Base-by-base conservation (phyloP, 305 asterid species). In the Plantago rigida region DNA sequence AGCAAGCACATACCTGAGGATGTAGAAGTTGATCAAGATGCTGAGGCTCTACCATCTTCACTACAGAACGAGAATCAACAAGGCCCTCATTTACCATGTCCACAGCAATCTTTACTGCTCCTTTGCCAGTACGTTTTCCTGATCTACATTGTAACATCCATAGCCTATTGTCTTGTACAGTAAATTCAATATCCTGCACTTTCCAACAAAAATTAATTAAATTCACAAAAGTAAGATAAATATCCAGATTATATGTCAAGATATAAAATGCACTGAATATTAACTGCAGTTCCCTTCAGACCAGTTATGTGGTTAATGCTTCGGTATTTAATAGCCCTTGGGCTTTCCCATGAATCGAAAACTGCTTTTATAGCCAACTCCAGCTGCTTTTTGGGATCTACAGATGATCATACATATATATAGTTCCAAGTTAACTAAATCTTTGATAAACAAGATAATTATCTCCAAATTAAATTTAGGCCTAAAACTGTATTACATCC, bases 21-120 rank as follows among this genome's bases (percentile, higher is more conserved):
- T 92, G 97, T 75, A 92, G 97, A 70, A 89, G 97, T 75, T 92
- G 97, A 54, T 89, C 97, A 9, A 92, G 77, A 77, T 92, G 97
- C 65, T 86, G 97, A 3, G 97, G 97, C 83, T 92, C 99, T 64
- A 92, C 99, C 95, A 68, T 79, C 74, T 77, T 92, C 39, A 92
- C 63, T 4, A 85, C 95, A 0, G 70, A 44, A 14, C 82, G 78
- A 59, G 77, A 53, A 65, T 86, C 95, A 51, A 86, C 60, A 7
- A 87, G 91, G 54, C 83, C 94, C 73, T 92, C 99, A 24, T 75
- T 79, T 2, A 86, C 97, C 99, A 92, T 83, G 73, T 88, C 97
- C 0, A 86, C 91, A 0, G 97, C 94, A 56, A 92, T 84, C 80
- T 78, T 92, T 59, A 92, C 88, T 0, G 98, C 98, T 3, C 95